A percentile compares a stretch with the other conserved stretches of the same genome.
Evolutionary conservation across 1,284 basidiomycete genomes (phyloP).

Genomic region (Ustilago lituana): DNA sequence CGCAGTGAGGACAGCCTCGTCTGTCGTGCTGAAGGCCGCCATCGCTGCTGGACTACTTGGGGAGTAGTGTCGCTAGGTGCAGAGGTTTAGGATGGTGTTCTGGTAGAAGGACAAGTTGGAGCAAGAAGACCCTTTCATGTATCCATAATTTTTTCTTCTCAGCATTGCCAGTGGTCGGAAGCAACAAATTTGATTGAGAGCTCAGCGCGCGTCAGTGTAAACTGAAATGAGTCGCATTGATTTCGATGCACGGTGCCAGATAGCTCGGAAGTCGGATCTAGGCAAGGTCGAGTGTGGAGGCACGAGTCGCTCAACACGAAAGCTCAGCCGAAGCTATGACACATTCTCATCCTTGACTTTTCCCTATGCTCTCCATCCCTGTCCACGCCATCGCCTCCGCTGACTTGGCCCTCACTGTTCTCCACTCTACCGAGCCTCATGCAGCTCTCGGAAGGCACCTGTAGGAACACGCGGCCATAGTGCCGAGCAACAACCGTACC

Average conservation of each 20-base stretch:
- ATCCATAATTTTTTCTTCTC: constrained; percentile 9
- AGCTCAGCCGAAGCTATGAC: constrained; percentile 18
- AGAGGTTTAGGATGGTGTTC: background rate
- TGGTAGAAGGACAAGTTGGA: background rate
- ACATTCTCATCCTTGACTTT: background rate
- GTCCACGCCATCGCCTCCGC: background rate
- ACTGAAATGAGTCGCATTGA: constrained; percentile 25
- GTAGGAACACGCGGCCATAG: background rate
- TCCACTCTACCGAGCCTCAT: background rate
- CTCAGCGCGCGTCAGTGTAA: too few relatives aligned
- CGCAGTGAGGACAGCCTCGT: constrained; percentile 60
- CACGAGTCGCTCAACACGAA: constrained; percentile 9
- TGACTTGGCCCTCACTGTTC: too few relatives aligned
- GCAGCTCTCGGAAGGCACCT: background rate
- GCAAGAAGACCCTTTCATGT: background rate
- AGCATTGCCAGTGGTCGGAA: too few relatives aligned
- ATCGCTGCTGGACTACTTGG: constrained; percentile 8
- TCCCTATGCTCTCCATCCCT: too few relatives aligned
- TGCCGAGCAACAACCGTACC: background rate
- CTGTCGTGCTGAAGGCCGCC: constrained; percentile 59
- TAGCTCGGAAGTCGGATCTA: constrained; percentile 22
- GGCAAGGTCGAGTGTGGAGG: constrained; percentile 8
- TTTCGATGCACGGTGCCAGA: background rate
- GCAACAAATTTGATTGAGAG: too few relatives aligned
- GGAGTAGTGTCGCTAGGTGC: too few relatives aligned